Percentiles rank a stretch among this genome's conserved stretches.
Evolutionary conservation across 495 filamentous ascomycete genomes (phyloP).

Genomic region (Aspergillus incahuasiensis): DNA sequence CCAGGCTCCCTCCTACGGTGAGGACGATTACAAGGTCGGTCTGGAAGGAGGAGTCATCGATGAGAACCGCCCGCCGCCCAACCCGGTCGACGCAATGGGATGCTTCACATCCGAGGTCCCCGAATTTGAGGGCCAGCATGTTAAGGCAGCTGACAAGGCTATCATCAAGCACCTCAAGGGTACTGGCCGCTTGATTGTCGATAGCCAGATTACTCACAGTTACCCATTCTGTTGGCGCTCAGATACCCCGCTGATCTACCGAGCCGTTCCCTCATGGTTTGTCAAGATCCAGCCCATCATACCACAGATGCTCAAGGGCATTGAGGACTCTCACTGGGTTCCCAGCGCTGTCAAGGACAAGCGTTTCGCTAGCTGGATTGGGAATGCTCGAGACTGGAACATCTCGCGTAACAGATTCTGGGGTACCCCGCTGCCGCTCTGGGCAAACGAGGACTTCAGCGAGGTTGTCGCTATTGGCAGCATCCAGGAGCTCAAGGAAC

Average conservation of each 20-base stretch:
- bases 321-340: slow-evolving; percentile 91
- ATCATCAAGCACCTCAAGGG: slow-evolving; percentile 91
- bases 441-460: slow-evolving; percentile 83
- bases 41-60: slow-evolving; percentile 72
- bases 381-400: slow-evolving; percentile 96
- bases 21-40: slow-evolving; percentile 91
- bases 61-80: slow-evolving; percentile 74
- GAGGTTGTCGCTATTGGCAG: slow-evolving; percentile 88
- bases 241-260: slow-evolving; percentile 92
- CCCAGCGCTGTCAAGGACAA: slow-evolving; percentile 89
- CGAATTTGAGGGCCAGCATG: slow-evolving; percentile 85
- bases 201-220: slow-evolving; percentile 87
- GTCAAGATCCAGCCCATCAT: slow-evolving; percentile 81
- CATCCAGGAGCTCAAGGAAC: slow-evolving; percentile 75
- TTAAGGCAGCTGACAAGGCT: slow-evolving; percentile 90
- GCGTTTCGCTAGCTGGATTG: slow-evolving; percentile 81
- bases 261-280: slow-evolving; percentile 94
- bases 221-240: slow-evolving; percentile 96
- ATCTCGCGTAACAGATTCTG: slow-evolving; percentile 94
- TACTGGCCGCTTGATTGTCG: slow-evolving; percentile 74
- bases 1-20: slow-evolving; percentile 91
- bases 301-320: slow-evolving; percentile 83
- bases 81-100: slow-evolving; percentile 82
- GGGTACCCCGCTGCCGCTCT: slow-evolving; percentile 92
- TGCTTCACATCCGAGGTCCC: slow-evolving; percentile 73